Evolutionary conservation across 495 filamentous ascomycete genomes (phyloP).

Genomic region (Cercophora samala): DNA sequence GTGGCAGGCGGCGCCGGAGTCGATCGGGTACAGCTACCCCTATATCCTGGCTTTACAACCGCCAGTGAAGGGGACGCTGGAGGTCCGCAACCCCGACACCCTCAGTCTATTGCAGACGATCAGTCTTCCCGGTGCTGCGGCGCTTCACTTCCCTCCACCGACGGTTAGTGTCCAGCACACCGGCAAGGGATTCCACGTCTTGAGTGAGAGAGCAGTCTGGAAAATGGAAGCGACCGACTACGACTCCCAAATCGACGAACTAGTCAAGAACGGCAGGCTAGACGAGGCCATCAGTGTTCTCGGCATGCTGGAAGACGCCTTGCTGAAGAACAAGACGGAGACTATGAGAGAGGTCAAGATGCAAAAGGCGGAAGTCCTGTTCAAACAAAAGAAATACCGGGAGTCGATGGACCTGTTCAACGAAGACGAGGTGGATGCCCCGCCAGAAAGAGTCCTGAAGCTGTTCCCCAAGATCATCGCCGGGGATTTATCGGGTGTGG

Average conservation of each 20-base stretch:
- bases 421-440: constrained; percentile 70
- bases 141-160: constrained; percentile 89
- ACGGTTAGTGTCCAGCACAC: constrained; percentile 90
- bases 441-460: constrained; percentile 82
- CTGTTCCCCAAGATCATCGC: constrained; percentile 82
- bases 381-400: constrained; percentile 75
- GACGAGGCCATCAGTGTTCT: constrained; percentile 93
- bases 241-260: constrained; percentile 81
- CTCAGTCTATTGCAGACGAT: constrained; percentile 83
- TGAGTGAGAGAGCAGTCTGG: constrained; percentile 88
- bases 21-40: constrained; percentile 92
- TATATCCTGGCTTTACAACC: constrained; percentile 87
- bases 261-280: constrained; percentile 69
- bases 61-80: constrained; percentile 77
- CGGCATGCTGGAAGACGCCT: constrained; percentile 84
- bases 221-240: constrained; percentile 93
- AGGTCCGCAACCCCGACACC: constrained; percentile 90
- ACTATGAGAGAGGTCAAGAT: constrained; percentile 80
- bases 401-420: constrained; percentile 91
- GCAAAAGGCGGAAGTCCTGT: constrained; percentile 81
- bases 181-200: constrained; percentile 88
- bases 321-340: constrained; percentile 78
- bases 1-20: constrained; percentile 83
- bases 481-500: constrained; percentile 64
- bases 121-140: constrained; percentile 69